phyloP scores from a whole-genome alignment of 2,329 filamentous ascomycete genomes.

The Canariomyces notabilis region DNA sequence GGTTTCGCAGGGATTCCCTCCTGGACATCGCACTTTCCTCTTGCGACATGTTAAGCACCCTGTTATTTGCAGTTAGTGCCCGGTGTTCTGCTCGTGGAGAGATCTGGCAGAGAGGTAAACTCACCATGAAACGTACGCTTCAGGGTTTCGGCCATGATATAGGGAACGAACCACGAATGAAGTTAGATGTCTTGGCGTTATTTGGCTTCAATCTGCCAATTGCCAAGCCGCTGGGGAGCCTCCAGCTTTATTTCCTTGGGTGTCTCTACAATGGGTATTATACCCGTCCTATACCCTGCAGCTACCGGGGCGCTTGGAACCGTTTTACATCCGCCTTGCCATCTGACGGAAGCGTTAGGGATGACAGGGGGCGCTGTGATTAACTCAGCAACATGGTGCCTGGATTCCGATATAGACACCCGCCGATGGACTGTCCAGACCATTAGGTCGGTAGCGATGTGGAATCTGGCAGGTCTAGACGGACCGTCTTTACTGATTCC shows the following conservation, averaged over 20 bases:
- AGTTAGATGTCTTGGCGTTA: too few species aligned
- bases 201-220: too few species aligned
- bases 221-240: too few species aligned
- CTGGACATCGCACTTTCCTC: conserved; percentile 24
- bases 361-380: conserved; percentile 6
- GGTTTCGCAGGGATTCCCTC: conserved; percentile 24
- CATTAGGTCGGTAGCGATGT: neutral
- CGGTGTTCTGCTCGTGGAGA: neutral
- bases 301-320: too few species aligned
- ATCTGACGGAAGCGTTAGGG: neutral
- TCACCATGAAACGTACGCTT: conserved; percentile 23
- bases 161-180: neutral
- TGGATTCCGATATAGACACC: neutral
- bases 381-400: conserved; percentile 13
- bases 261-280: neutral
- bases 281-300: neutral
- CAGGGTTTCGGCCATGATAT: conserved; percentile 14
- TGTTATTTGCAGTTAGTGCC: conserved; percentile 3
- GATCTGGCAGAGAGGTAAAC: neutral
- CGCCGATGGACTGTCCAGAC: neutral
- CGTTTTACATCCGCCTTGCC: too few species aligned
- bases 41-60: conserved; percentile 25
- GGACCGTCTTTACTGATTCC: too few species aligned
- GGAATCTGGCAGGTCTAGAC: neutral
- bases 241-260: too few species aligned